A percentile compares a stretch with the other conserved stretches of the same genome.
Evolutionary conservation across 73 alveolate species (phyloP).

Genomic region (Paramecium pentaurelia): DNA sequence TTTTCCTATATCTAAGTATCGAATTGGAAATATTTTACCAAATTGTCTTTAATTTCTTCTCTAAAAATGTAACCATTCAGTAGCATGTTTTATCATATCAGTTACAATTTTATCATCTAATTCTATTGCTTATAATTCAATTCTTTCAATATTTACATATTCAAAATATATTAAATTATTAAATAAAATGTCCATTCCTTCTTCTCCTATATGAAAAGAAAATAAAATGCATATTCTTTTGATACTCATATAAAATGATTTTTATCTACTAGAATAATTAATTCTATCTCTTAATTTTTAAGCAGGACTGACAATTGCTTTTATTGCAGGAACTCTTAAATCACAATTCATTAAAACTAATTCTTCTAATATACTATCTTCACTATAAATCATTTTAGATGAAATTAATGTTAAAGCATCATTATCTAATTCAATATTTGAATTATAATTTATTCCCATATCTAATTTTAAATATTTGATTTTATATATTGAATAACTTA

Average conservation of each 20-base stretch:
- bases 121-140: neutral
- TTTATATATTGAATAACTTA: neutral
- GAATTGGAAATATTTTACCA: neutral
- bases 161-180: neutral
- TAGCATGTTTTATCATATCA: neutral
- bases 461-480: neutral
- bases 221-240: neutral
- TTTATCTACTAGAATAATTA: neutral
- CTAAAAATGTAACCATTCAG: neutral
- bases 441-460: neutral
- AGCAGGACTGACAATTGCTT: conserved; percentile 5
- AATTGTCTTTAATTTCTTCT: neutral
- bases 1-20: neutral
- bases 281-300: neutral
- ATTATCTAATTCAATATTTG: neutral
- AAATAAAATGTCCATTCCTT: neutral
- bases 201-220: neutral
- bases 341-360: neutral
- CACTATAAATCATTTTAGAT: neutral
- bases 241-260: neutral
- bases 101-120: neutral
- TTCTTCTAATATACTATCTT: neutral
- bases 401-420: neutral
- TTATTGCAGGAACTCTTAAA: neutral
- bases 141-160: neutral